These are phyloP conservation scores for Diaporthe australafricana DNA, from an alignment of 2,329 filamentous ascomycete species.

Conservation along the genomic window DNA sequence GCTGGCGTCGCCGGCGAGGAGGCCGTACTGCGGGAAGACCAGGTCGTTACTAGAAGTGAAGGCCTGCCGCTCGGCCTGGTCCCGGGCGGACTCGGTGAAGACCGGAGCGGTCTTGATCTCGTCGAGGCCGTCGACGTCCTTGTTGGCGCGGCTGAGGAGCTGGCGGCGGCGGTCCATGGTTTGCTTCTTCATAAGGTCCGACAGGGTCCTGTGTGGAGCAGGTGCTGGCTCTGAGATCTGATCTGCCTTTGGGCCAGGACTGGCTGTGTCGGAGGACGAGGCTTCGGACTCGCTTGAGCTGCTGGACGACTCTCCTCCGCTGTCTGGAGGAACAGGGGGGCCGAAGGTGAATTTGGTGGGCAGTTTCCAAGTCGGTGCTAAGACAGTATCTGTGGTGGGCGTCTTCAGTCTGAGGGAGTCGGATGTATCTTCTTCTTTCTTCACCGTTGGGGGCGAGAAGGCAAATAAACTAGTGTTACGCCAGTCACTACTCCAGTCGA, in stretches of 20 bases:
- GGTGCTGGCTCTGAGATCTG: background rate
- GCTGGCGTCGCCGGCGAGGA: conserved; percentile 43
- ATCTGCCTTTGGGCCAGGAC: background rate
- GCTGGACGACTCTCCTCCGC: background rate
- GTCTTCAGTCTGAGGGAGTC: too few species aligned
- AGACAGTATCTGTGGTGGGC: background rate
- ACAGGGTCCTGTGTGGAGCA: background rate
- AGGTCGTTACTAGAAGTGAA: background rate
- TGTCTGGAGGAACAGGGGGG: background rate
- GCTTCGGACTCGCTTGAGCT: background rate
- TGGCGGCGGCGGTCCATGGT: background rate
- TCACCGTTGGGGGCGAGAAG: background rate
- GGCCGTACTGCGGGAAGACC: conserved; percentile 46
- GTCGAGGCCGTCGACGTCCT: conserved; percentile 42
- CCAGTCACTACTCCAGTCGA: background rate
- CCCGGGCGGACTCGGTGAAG: conserved; percentile 46
- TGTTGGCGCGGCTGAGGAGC: conserved; percentile 38
- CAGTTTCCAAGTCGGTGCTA: too few species aligned
- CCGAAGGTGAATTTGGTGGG: background rate
- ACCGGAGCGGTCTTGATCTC: conserved; percentile 47
- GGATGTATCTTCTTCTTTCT: background rate
- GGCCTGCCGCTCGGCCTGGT: conserved; percentile 33
- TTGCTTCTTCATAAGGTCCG: conserved; percentile 14
- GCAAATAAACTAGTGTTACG: background rate
- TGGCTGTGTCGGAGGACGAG: background rate